Evolutionary conservation across 805 yeast genomes (phyloP), one percentile per base, ranked within the genome.

Genomic region (Brettanomyces anomalus): DNA sequence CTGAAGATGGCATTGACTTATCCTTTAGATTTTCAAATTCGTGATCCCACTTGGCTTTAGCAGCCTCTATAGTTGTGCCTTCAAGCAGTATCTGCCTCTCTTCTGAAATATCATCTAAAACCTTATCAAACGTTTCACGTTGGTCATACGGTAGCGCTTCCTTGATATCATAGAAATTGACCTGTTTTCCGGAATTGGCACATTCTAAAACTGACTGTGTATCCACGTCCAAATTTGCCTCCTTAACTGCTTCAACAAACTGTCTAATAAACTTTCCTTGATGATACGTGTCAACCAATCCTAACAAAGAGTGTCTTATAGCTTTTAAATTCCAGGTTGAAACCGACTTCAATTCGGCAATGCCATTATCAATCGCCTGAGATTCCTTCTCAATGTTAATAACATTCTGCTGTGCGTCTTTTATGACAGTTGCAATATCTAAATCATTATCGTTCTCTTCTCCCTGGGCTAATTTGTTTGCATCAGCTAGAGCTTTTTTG

Each of bases 21-120:
- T 59, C 65, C 44, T 58, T 60, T 20, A 58, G 42, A 28, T 49
- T 54, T 52, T 86, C 94, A 51, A 76, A 82, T 49, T 81, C 89
- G 51, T 79, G 81, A 57, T 77, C 81, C 98, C 98, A 90, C 59
- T 85, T 82, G 54, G 81, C 86, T 48, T 76, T 77, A 0, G 97
- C 95, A 1, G 90, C 89, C 49, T 84, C 89, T 1, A 85, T 68
- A 3, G 95, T 90, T 45, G 83, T 73, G 16, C 77, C 67, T 61
- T 93, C 98, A 28, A 93, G 58, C 26, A 73, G 73, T 37, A 75
- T 67, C 60, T 93, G 96, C 57, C 98, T 76, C 20, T 76, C 77
- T 43, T 74, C 76, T 51, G 93, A 89, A 50, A 82, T 76, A 2
- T 69, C 61, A 48, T 87, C 89, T 39, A 93, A 62, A 0, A 79